Conservation (phyloP, 108 stramenopile genomes). For the Skeletonema marinoi region DNA sequence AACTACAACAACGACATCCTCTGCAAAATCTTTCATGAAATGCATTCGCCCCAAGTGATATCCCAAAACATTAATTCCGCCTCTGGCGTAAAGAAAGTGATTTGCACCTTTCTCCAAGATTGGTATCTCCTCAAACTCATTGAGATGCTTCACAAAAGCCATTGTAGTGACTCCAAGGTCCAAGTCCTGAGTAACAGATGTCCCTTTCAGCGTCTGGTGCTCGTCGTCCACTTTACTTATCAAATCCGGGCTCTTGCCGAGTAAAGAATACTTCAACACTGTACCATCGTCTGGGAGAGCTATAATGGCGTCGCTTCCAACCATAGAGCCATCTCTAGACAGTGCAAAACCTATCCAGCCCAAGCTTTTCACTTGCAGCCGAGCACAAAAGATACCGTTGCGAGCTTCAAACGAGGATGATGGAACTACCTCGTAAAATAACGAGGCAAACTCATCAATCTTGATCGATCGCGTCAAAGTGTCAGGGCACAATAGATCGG, state of each 20-base stretch:
- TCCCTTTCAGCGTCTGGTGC: constrained; percentile 17
- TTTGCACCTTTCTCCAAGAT: constrained; percentile 16
- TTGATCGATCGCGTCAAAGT: too few species aligned
- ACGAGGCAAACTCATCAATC: too few species aligned
- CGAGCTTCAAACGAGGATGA: too few species aligned
- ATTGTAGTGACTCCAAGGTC: constrained; percentile 20
- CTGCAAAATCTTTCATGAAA: constrained; percentile 14
- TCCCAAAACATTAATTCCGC: constrained; percentile 26
- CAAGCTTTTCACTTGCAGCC: too few species aligned
- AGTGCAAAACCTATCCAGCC: constrained; percentile 53
- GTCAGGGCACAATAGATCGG: too few species aligned
- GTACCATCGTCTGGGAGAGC: constrained; percentile 28
- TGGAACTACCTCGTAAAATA: too few species aligned
- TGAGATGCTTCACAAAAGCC: constrained; percentile 29
- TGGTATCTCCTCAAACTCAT: constrained; percentile 14
- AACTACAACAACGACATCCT: too few species aligned
- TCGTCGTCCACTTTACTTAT: constrained; percentile 12
- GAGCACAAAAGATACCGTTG: too few species aligned
- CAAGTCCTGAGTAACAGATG: constrained; percentile 22
- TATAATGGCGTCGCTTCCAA: constrained; percentile 54
- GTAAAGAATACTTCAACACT: constrained; percentile 30
- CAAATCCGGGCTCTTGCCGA: not conserved
- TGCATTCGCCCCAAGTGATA: constrained; percentile 46
- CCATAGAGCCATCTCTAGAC: constrained; percentile 43
- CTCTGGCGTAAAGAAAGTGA: constrained; percentile 54